phyloP scores from a whole-genome alignment of 2,329 filamentous ascomycete genomes.

The Endoconidiophora laricicola region DNA sequence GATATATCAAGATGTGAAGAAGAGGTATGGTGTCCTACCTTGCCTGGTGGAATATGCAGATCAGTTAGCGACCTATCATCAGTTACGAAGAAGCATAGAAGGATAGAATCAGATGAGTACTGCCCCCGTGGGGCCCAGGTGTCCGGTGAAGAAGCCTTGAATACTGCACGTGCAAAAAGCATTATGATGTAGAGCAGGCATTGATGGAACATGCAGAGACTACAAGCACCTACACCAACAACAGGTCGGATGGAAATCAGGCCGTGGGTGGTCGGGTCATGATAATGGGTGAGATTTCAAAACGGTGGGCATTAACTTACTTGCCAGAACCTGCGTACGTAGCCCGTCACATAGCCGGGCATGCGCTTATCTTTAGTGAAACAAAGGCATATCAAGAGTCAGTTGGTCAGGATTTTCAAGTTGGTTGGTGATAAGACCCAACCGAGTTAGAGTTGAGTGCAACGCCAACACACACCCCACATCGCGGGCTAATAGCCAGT shows the following conservation, averaged over 20 bases:
- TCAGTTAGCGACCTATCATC: not conserved
- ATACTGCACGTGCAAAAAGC: too few relatives aligned
- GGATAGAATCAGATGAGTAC: not conserved
- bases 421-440: not conserved
- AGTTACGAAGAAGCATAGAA: not conserved
- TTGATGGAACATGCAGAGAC: too few relatives aligned
- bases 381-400: conserved; percentile 1
- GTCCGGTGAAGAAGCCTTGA: too few relatives aligned
- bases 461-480: too few relatives aligned
- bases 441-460: too few relatives aligned
- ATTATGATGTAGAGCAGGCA: too few relatives aligned
- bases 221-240: too few relatives aligned
- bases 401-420: conserved; percentile 6
- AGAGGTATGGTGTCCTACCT: not conserved
- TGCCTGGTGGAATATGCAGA: not conserved
- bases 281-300: not conserved
- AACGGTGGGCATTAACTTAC: conserved; percentile 32
- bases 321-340: conserved; percentile 96
- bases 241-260: too few relatives aligned
- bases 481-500: too few relatives aligned
- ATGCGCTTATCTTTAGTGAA: conserved; percentile 52
- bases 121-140: not conserved
- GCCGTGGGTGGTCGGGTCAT: not conserved
- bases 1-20: conserved; percentile 8
- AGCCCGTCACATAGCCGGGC: conserved; percentile 81